Evolutionary conservation across 768 basidiomycete genomes (phyloP), one percentile per base, ranked within the genome.

Genomic region (Lentinula sp.): DNA sequence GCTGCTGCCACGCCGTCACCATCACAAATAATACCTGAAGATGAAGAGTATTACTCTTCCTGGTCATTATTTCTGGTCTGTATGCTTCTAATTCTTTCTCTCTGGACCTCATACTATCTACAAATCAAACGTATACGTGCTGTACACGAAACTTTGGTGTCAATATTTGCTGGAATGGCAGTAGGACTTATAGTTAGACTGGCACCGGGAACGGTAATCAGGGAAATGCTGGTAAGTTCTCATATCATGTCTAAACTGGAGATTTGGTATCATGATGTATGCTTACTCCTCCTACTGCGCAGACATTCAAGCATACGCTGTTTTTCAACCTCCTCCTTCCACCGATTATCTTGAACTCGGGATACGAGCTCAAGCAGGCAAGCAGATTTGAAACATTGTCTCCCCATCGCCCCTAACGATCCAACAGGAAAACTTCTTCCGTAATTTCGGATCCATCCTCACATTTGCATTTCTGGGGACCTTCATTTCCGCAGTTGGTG

Each of bases 271-370:
- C 6, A 16, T 16, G 16, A 13, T 4, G 8, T 4, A 23, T 0
- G 20, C 28, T 23, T 16, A 39, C 33, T 43, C 23, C 28, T 8
- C 1, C 62, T 37, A 49, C 16, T 41, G 41, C 58, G 65, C 2
- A 96, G 95, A 95, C 92, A 8, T 96, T 96, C 81, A 93, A 91
- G 72, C 93, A 96, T 70, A 98, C 96, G 2, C 80, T 98, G 54
- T 96, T 99, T 79, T 97, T 98, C 81, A 98, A 99, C 73, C 81
- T 98, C 20, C 80, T 99, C n/a, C 84, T 98, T 4, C 97, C 96
- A 5, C 97, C 97, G 1, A 99, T 99, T 71, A 99, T 99, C 70
- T 78, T 99, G 43, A 97, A 95, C 73, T 97, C 95, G 2, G 97
- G 97, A 6, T 99, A 97, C 71, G 95, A 97, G 74, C 85, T 99